These are phyloP conservation scores for Diaporthe nobilis DNA, from an alignment of 2,329 filamentous ascomycete genomes.

Conservation along the genomic window DNA sequence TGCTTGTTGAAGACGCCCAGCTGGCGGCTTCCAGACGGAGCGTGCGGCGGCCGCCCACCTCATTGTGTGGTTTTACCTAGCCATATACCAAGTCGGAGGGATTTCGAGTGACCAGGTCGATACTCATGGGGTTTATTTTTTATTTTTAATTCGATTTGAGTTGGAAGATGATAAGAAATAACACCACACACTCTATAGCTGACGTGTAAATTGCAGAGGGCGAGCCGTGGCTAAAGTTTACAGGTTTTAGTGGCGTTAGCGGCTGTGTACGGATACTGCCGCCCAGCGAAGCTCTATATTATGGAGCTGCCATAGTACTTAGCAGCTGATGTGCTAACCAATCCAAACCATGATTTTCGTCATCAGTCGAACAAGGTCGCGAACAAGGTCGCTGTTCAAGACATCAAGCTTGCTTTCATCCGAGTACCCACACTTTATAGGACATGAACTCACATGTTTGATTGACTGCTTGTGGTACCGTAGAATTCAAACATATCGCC, in stretches of 20 bases:
- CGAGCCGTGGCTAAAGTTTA: not conserved
- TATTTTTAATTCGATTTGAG: not conserved
- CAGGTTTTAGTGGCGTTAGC: not conserved
- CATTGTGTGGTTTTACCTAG: not conserved
- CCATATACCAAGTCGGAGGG: not conserved
- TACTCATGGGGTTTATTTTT: not conserved
- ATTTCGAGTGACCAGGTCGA: too few relatives aligned
- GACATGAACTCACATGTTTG: not conserved
- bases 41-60: conserved; percentile 2
- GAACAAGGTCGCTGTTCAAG: not conserved
- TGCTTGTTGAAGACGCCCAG: not conserved
- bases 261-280: not conserved
- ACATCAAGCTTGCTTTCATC: not conserved
- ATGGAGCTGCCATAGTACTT: not conserved
- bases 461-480: not conserved
- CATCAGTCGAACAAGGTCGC: not conserved
- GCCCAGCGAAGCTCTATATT: not conserved
- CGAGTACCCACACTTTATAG: not conserved
- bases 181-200: not conserved
- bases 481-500: not conserved
- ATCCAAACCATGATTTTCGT: not conserved
- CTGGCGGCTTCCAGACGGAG: not conserved
- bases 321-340: not conserved
- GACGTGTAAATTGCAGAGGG: not conserved
- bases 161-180: not conserved